phyloP scores from a whole-genome alignment of 2,329 filamentous ascomycete species.

The Thelonectria discophora region DNA sequence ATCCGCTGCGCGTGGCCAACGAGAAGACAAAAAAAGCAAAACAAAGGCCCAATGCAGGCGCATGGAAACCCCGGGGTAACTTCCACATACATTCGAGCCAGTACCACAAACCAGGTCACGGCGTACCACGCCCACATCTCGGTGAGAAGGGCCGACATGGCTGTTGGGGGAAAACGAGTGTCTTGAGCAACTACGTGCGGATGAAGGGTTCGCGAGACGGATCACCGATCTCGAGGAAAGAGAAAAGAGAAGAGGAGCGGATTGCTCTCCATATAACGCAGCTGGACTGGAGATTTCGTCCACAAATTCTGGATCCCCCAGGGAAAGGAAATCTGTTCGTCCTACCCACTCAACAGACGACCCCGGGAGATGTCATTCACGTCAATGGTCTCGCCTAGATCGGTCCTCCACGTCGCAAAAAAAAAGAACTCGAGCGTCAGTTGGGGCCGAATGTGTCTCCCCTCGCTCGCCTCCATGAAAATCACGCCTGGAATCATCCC shows the following conservation, averaged over 20 bases:
- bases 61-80: background rate
- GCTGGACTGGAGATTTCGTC: too few relatives aligned
- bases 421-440: too few relatives aligned
- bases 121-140: slow-evolving; percentile 56
- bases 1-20: slow-evolving; percentile 6
- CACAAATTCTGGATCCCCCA: background rate
- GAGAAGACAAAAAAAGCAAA: background rate
- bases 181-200: background rate
- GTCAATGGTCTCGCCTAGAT: background rate
- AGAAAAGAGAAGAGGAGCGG: slow-evolving; percentile 4
- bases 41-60: too few relatives aligned
- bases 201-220: background rate
- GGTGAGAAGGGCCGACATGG: slow-evolving; percentile 40
- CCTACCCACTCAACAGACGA: background rate
- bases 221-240: slow-evolving; percentile 13
- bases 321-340: background rate
- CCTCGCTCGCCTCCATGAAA: background rate
- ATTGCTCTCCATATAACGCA: slow-evolving; percentile 4
- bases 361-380: too few relatives aligned
- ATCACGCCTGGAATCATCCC: slow-evolving; percentile 17
- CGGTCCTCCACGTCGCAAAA: background rate
- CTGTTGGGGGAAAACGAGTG: slow-evolving; percentile 5
- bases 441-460: too few relatives aligned
- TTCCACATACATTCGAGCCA: slow-evolving; percentile 50
- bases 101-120: slow-evolving; percentile 49